These are phyloP conservation scores for Madurella mycetomatis DNA, from an alignment of 2,329 filamentous ascomycete genomes.

Conservation along the genomic window DNA sequence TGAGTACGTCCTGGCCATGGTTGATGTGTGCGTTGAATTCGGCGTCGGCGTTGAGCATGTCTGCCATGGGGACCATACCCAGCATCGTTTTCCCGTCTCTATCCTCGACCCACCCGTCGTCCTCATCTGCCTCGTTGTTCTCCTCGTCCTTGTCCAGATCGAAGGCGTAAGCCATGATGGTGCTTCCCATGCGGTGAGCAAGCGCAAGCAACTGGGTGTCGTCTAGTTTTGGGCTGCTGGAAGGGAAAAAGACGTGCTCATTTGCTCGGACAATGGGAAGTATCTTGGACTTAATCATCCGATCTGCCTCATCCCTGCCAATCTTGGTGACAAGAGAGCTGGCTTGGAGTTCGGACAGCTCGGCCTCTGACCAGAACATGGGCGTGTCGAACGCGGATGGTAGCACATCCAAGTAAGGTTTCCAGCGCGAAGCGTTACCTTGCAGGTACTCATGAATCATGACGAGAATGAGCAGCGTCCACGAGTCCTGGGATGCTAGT, in stretches of 20 bases:
- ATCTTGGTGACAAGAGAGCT: conserved; percentile 74
- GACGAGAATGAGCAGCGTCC: conserved; percentile 63
- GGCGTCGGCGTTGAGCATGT: conserved; percentile 84
- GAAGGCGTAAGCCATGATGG: conserved; percentile 91
- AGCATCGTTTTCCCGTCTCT: conserved; percentile 56
- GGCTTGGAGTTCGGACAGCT: conserved; percentile 69
- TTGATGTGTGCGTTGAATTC: conserved; percentile 73
- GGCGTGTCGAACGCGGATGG: conserved; percentile 72
- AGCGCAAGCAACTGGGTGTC: conserved; percentile 46
- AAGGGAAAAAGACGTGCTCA: conserved; percentile 42
- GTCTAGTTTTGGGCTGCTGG: conserved; percentile 28
- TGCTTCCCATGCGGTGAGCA: conserved; percentile 78
- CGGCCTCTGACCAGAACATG: conserved; percentile 78
- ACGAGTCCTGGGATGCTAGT: conserved; percentile 42
- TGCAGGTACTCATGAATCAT: conserved; percentile 72
- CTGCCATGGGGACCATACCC: conserved; percentile 87
- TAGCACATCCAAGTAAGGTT: conserved; percentile 71
- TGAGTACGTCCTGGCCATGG: conserved; percentile 52
- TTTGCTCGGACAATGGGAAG: conserved; percentile 47
- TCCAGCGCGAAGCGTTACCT: conserved; percentile 62
- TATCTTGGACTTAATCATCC: conserved; percentile 58
- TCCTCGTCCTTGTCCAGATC: conserved; percentile 59
- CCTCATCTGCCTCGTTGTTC: conserved; percentile 54
- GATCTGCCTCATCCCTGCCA: conserved; percentile 66
- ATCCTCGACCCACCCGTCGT: conserved; percentile 63